A percentile compares a stretch with the other conserved stretches of the same genome.
Evolutionary conservation across 2,329 filamentous ascomycete species (phyloP).

Genomic region (Ceratocystis albifundus): DNA sequence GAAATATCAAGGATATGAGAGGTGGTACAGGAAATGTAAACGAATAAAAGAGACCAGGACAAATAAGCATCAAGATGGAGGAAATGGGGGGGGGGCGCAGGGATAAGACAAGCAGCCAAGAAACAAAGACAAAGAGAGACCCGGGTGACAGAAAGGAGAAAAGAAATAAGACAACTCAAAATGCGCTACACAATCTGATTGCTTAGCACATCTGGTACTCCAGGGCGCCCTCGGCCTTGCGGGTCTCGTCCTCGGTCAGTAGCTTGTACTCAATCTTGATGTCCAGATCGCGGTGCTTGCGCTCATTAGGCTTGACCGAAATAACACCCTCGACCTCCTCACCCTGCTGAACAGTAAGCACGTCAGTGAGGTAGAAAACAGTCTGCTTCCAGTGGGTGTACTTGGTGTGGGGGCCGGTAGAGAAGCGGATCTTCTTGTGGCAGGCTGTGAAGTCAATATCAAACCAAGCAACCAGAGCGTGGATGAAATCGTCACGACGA

Average conservation of each 20-base stretch:
- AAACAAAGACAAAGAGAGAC: not conserved
- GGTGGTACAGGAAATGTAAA: not conserved
- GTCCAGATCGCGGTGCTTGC: constrained; percentile 91
- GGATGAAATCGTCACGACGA: constrained; percentile 86
- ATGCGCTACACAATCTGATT: not conserved
- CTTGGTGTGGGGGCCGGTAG: constrained; percentile 93
- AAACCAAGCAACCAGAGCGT: constrained; percentile 96
- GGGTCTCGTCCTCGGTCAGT: constrained; percentile 59
- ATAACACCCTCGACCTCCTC: constrained; percentile 67
- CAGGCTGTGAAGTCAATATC: constrained; percentile 97
- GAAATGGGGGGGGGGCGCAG: not conserved
- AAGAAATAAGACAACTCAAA: constrained; percentile 14
- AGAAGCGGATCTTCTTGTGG: constrained; percentile 96
- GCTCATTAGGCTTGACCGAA: constrained; percentile 76
- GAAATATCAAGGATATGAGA: constrained; percentile 16
- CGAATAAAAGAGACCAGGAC: constrained; percentile 16
- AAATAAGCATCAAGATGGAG: constrained; percentile 4
- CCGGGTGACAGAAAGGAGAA: constrained; percentile 3
- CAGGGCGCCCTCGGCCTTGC: constrained; percentile 56
- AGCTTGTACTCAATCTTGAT: constrained; percentile 77
- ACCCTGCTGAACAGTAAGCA: constrained; percentile 78
- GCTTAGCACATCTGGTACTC: constrained; percentile 67
- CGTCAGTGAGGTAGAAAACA: constrained; percentile 91
- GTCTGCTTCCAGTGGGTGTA: constrained; percentile 99
- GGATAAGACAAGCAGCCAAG: not conserved